A percentile compares a stretch with the other conserved stretches of the same genome.
phyloP scores from a whole-genome alignment of 257 asterid genomes.

The Solanum microdontum region DNA sequence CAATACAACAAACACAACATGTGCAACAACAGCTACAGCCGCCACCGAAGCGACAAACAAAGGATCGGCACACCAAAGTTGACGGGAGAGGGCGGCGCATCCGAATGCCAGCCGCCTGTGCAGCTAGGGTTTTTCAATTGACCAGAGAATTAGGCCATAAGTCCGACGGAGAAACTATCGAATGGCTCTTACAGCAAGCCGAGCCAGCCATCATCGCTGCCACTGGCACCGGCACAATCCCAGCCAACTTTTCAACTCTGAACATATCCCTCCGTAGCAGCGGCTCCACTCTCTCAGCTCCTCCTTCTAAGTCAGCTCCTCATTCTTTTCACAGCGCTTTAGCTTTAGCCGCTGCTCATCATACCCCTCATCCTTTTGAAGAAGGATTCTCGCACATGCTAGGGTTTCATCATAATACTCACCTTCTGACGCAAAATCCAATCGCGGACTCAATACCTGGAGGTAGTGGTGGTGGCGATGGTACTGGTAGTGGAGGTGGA shows the following conservation, averaged over 20 bases:
- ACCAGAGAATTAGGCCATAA: slow-evolving; percentile 64
- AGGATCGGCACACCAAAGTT: slow-evolving; percentile 84
- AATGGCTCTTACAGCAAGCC: slow-evolving; percentile 72
- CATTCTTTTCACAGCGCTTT: slow-evolving; percentile 49
- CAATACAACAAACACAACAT: neutral
- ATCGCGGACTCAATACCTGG: slow-evolving; percentile 21
- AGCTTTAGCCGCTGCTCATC: slow-evolving; percentile 29
- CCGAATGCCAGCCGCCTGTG: slow-evolving; percentile 82
- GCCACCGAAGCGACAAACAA: slow-evolving; percentile 41
- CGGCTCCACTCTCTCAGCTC: slow-evolving; percentile 55
- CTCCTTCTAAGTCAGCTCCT: slow-evolving; percentile 57
- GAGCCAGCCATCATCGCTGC: slow-evolving; percentile 76
- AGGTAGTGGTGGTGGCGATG: slow-evolving; percentile 14
- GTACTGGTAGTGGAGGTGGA: slow-evolving; percentile 11
- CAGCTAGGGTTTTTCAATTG: slow-evolving; percentile 71
- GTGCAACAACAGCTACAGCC: neutral
- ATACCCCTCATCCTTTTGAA: slow-evolving; percentile 25
- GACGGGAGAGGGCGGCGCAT: slow-evolving; percentile 82
- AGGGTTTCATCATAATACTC: slow-evolving; percentile 49
- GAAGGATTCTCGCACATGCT: slow-evolving; percentile 56
- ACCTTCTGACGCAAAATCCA: slow-evolving; percentile 30
- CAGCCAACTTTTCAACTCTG: slow-evolving; percentile 55
- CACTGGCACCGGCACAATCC: slow-evolving; percentile 80
- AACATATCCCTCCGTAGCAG: slow-evolving; percentile 62
- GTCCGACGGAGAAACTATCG: slow-evolving; percentile 72